These are phyloP conservation scores for Pichia membranifaciens DNA, from an alignment of 805 yeast species.

Conservation along the genomic window DNA sequence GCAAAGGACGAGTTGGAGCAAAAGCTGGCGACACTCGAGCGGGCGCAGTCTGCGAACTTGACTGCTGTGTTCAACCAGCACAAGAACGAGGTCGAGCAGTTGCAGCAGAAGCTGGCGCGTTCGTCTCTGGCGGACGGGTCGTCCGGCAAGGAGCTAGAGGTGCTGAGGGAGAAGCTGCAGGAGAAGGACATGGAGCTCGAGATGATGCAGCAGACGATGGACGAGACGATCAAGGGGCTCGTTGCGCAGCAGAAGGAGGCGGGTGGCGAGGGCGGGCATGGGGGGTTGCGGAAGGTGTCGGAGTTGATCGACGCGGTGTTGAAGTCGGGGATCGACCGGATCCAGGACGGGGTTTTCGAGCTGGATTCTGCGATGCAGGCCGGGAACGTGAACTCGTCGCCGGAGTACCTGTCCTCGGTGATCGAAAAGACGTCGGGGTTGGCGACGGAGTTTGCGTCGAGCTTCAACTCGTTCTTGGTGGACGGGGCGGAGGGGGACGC, in stretches of 20 bases:
- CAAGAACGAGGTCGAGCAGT: constrained; percentile 51
- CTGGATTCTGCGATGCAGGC: constrained; percentile 77
- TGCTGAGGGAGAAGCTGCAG: constrained; percentile 41
- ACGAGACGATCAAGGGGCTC: constrained; percentile 57
- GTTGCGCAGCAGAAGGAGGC: constrained; percentile 43
- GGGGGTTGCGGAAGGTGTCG: constrained; percentile 44
- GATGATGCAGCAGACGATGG: constrained; percentile 73
- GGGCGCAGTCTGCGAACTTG: constrained; percentile 58
- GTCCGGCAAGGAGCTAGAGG: constrained; percentile 17
- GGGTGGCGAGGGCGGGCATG: constrained; percentile 45
- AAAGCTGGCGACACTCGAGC: constrained; percentile 53
- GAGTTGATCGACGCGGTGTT: constrained; percentile 64
- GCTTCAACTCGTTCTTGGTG: constrained; percentile 67
- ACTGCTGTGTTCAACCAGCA: constrained; percentile 56
- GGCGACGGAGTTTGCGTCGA: constrained; percentile 75
- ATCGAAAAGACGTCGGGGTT: constrained; percentile 63
- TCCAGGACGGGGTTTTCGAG: constrained; percentile 67
- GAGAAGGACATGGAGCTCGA: constrained; percentile 77
- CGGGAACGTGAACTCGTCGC: constrained; percentile 71
- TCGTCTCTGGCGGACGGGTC: constrained; percentile 21
- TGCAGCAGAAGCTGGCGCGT: constrained; percentile 35
- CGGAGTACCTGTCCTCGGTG: constrained; percentile 59
- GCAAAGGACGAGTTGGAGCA: constrained; percentile 57
- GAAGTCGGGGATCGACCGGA: constrained; percentile 58
- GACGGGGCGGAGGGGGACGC: constrained; percentile 70